Evolutionary conservation across 768 basidiomycete species (phyloP), one percentile per base, ranked within the genome.

Genomic region (Pleurotus cornucopiae): DNA sequence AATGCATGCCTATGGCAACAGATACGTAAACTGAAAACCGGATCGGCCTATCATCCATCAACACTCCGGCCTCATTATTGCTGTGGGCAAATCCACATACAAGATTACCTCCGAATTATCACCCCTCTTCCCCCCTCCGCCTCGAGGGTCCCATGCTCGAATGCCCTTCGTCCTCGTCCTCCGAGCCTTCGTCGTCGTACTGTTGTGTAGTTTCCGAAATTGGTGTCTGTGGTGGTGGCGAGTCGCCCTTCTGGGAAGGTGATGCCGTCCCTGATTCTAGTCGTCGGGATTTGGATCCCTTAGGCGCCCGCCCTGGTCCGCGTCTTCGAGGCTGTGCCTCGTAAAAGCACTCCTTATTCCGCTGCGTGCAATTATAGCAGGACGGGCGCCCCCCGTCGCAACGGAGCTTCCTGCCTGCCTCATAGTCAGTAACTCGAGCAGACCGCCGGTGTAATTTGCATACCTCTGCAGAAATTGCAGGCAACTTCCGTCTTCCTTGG

Each of bases 381-480:
- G 72, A 67, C 26, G 89, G 89, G 60, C 73, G 77, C 2, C 69
- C 74, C 2, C 88, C 88, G 64, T 88, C 84, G 70, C 89, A 91
- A 21, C 82, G 77, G 56, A 91, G 79, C 68, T 91, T 91, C 54
- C 89, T 82, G 44, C 79, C 89, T 91, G 61, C 45, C 46, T 25
- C 25, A 39, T 34, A 13, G 26, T n/a, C 9, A 40, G 20, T 11
- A 25, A 16, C 41, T 21, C 13, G 13, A 41, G 9, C 4, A 3
- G 14, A 47, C 2, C 23, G 40, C 13, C 23, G 45, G 48, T 21
- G 11, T 16, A n/a, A 40, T 38, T 2, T n/a, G 6, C 73, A 64
- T 62, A 85, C 89, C 78, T 79, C 89, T 77, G 73, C 89, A 91
- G 67, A 89, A 89, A 69, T 87, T 75, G 71, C 89, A 91, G 57